Evolutionary conservation across 2,329 filamentous ascomycete species (phyloP).

Genomic region (Botrytis aclada): DNA sequence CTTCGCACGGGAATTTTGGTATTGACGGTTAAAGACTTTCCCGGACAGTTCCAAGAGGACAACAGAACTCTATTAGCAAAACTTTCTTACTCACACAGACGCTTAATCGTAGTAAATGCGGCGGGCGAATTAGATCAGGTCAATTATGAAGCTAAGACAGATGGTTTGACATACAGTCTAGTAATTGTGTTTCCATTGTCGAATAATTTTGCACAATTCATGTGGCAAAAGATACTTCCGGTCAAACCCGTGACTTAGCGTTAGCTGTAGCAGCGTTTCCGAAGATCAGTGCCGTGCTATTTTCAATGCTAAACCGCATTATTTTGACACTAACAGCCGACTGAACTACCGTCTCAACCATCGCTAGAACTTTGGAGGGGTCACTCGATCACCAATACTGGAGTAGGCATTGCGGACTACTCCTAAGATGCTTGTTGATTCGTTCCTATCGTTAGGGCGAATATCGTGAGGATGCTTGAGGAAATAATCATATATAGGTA

Average conservation of each 20-base stretch:
- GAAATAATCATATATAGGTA: slow-evolving; percentile 13
- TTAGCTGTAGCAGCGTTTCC: neutral
- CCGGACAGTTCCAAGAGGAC: neutral
- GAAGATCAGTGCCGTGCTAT: slow-evolving; percentile 6
- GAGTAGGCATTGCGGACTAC: neutral
- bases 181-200: neutral
- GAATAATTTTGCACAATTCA: neutral
- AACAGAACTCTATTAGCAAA: neutral
- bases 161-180: neutral
- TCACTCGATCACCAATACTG: neutral
- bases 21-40: slow-evolving; percentile 16
- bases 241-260: neutral
- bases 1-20: neutral
- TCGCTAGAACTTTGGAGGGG: neutral
- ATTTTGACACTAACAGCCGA: slow-evolving; percentile 14
- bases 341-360: slow-evolving; percentile 16
- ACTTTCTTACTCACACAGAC: neutral
- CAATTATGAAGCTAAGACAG: slow-evolving; percentile 8
- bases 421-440: neutral
- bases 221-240: slow-evolving; percentile 18
- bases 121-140: neutral
- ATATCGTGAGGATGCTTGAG: neutral
- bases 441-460: neutral
- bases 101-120: neutral
- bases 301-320: neutral